Conservation (phyloP, 176 grass and related monocot genomes). For the bread wheat (Triticum aestivum) region DNA sequence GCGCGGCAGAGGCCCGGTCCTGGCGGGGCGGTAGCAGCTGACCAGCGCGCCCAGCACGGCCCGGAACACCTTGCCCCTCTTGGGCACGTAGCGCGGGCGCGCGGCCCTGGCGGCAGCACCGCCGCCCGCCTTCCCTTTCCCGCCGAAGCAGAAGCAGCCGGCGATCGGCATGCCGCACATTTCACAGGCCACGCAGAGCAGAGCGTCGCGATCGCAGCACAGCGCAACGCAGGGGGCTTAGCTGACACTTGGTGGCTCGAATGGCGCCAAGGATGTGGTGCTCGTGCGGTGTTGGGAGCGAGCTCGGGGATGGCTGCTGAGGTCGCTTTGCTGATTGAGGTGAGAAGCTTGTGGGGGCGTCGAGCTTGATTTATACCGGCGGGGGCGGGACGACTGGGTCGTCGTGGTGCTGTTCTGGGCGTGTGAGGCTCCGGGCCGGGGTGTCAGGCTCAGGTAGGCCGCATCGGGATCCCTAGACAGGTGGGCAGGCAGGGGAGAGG, state of each 20-base stretch:
- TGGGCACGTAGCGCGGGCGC: constrained; percentile 47
- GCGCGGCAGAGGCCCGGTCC: constrained; percentile 36
- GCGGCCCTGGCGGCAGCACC: not conserved
- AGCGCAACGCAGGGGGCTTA: not conserved
- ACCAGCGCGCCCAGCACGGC: constrained; percentile 1
- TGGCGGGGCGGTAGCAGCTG: constrained; percentile 30
- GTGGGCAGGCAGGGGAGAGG: not conserved
- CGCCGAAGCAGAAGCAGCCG: constrained; percentile 16
- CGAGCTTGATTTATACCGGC: constrained; percentile 20
- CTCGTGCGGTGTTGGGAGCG: not conserved
- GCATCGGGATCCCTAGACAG: constrained; percentile 35
- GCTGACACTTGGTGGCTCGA: not conserved
- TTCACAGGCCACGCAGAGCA: not conserved
- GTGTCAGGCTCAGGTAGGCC: not conserved
- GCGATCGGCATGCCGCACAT: constrained; percentile 15
- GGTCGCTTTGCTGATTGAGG: too few species aligned
- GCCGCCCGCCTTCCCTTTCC: not conserved
- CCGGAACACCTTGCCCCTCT: constrained; percentile 40
- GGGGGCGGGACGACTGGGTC: constrained; percentile 25
- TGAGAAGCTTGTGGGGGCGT: not conserved
- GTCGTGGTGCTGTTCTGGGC: not conserved
- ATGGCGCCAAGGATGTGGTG: not conserved
- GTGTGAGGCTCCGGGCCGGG: not conserved
- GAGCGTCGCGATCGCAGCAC: not conserved
- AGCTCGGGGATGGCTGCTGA: not conserved